A percentile compares a stretch with the other conserved stretches of the same genome.
These are phyloP conservation scores for Blastosporella zonata DNA, from an alignment of 1,284 basidiomycete genomes.

Conservation along the genomic window DNA sequence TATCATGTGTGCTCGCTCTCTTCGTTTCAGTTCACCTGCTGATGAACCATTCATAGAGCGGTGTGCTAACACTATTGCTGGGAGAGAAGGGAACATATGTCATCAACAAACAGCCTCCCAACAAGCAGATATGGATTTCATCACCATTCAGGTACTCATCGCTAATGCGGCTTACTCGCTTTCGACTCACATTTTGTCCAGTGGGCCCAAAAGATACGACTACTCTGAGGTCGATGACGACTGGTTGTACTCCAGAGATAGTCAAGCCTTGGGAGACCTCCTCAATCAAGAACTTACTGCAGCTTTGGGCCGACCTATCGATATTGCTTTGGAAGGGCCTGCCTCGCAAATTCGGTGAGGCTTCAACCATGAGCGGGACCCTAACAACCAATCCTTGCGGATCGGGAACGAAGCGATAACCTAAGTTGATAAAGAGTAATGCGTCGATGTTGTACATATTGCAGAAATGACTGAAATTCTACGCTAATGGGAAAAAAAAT, in stretches of 20 bases:
- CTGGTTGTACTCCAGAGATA: constrained; percentile 81
- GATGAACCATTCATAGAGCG: constrained; percentile 39
- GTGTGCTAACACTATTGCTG: constrained; percentile 86
- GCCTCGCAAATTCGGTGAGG: constrained; percentile 16
- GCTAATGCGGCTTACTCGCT: background rate
- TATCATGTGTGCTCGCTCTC: constrained; percentile 72
- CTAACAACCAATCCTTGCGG: no score
- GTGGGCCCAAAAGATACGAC: constrained; percentile 90
- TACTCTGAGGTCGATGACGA: constrained; percentile 52
- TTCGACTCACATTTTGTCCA: constrained; percentile 29
- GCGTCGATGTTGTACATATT: constrained; percentile 13
- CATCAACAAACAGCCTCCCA: constrained; percentile 99
- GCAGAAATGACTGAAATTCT: constrained; percentile 7
- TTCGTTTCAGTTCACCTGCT: constrained; percentile 8
- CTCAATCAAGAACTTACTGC: constrained; percentile 65
- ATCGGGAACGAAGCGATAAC: background rate
- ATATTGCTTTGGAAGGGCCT: constrained; percentile 21
- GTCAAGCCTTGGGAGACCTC: constrained; percentile 58
- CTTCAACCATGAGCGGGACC: background rate
- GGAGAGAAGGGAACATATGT: constrained; percentile 93
- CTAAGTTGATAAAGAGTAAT: background rate
- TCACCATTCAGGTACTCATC: constrained; percentile 73
- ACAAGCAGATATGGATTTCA: constrained; percentile 98
- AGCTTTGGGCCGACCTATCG: constrained; percentile 31
- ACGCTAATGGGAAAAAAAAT: background rate